Percentiles rank a stretch among this genome's conserved stretches.
Evolutionary conservation across 2,329 filamentous ascomycete genomes (phyloP).

Genomic region (Pseudocercospora cruenta): DNA sequence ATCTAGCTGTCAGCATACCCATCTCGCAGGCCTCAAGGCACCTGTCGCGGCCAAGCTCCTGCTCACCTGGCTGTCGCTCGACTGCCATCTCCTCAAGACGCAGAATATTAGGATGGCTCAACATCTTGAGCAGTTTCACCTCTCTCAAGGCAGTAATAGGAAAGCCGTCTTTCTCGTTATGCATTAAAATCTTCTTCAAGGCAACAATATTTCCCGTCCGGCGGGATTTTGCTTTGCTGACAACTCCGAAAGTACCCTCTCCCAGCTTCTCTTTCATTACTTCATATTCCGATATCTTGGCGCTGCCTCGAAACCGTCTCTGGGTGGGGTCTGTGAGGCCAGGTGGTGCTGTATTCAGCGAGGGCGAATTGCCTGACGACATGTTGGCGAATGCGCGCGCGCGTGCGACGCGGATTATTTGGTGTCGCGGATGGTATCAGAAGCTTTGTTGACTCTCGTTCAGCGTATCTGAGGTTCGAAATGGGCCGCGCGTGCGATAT

Average conservation of each 20-base stretch:
- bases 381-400: slow-evolving; percentile 10
- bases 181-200: slow-evolving; percentile 98
- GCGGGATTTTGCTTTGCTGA: slow-evolving; percentile 82
- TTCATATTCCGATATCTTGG: slow-evolving; percentile 78
- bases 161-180: slow-evolving; percentile 98
- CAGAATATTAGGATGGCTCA: slow-evolving; percentile 89
- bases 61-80: slow-evolving; percentile 75
- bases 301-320: slow-evolving; percentile 78
- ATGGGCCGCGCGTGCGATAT: background rate
- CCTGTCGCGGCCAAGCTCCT: slow-evolving; percentile 3
- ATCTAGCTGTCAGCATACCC: slow-evolving; percentile 9
- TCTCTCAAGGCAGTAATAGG: slow-evolving; percentile 97
- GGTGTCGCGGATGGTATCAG: background rate
- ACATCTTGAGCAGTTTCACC: slow-evolving; percentile 93
- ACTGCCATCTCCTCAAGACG: slow-evolving; percentile 94
- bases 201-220: slow-evolving; percentile 77
- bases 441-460: slow-evolving; percentile 1
- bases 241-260: slow-evolving; percentile 95
- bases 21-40: slow-evolving; percentile 6
- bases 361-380: slow-evolving; percentile 55
- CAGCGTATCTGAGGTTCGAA: background rate
- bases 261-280: slow-evolving; percentile 76
- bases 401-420: background rate
- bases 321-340: slow-evolving; percentile 52
- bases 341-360: slow-evolving; percentile 31